Conservation (phyloP, 164 flowering plant genomes). For the Vitis vinifera region ASM3070453v1 NC_081806.1:1883501-1884000, state of each 20-base stretch:
- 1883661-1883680: constrained; percentile 34
- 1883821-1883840: constrained; percentile 19
- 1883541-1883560: constrained; percentile 18
- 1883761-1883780: constrained; percentile 31
- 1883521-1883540: constrained; percentile 32
- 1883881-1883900: constrained; percentile 49
- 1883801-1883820: constrained; percentile 25
- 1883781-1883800: constrained; percentile 31
- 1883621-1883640: constrained; percentile 63
- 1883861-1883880: constrained; percentile 31
- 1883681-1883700: constrained; percentile 27
- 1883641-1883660: constrained; percentile 55
- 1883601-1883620: constrained; percentile 22
- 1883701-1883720: constrained; percentile 41
- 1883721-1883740: constrained; percentile 42
- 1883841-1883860: constrained; percentile 20
- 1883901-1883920: constrained; percentile 66
- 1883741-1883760: constrained; percentile 29
- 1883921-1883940: constrained; percentile 31
- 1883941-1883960: constrained; percentile 28
- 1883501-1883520: constrained; percentile 34
- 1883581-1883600: constrained; percentile 39
- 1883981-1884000: constrained; percentile 77
- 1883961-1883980: constrained; percentile 48
- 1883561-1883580: constrained; percentile 28